phyloP scores from a whole-genome alignment of 148 eudicot genomes.

The Heliosperma pusillum region DNA sequence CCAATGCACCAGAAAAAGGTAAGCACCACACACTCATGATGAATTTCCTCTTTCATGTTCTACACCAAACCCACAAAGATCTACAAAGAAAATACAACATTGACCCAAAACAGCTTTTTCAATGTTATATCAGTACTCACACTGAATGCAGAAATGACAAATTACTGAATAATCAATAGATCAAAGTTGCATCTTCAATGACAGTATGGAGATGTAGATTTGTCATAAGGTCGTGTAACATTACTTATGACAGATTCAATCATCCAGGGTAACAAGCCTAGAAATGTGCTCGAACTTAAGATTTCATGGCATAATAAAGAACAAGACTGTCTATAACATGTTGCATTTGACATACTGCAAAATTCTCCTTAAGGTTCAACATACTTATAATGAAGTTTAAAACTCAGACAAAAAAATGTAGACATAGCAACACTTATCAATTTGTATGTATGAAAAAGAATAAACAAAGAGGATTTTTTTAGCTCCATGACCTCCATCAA shows the following conservation, averaged over 20 bases:
- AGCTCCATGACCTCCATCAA: neutral
- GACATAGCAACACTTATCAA: neutral
- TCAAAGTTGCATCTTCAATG: neutral
- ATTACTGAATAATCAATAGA: neutral
- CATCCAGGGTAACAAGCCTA: neutral
- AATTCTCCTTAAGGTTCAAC: neutral
- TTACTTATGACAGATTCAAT: neutral
- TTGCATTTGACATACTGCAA: neutral
- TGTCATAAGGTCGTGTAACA: neutral
- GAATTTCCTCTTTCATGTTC: neutral
- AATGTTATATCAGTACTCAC: neutral
- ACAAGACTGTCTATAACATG: neutral
- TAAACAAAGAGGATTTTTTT: neutral
- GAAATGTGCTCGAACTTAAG: neutral
- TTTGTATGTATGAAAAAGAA: neutral
- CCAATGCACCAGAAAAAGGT: conserved; percentile 4
- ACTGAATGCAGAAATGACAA: neutral
- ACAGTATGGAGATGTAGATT: neutral
- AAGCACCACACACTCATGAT: neutral
- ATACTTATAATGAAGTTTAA: neutral
- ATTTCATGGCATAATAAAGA: neutral
- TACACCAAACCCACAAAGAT: neutral
- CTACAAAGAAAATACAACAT: neutral
- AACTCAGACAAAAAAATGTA: neutral
- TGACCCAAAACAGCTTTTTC: neutral